phyloP scores from a whole-genome alignment of 768 basidiomycete species.

The Cubamyces lactineus region DNA sequence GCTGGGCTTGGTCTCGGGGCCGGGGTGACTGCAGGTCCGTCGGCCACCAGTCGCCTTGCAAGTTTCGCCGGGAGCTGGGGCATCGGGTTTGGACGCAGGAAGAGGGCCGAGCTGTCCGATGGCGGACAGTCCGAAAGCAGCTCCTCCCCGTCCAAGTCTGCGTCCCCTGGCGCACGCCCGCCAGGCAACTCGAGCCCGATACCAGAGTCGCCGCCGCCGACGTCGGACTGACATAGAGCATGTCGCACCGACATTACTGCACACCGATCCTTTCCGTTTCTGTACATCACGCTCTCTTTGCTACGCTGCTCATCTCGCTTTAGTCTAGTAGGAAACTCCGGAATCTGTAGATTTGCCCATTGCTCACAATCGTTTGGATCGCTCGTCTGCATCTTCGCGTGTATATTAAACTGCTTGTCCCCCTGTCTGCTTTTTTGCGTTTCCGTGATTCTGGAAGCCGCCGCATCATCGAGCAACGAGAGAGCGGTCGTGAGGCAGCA shows the following conservation, averaged over 20 bases:
- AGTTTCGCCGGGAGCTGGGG: constrained; percentile 58
- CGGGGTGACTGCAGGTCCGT: constrained; percentile 16
- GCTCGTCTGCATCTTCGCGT: not conserved
- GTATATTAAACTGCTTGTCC: not conserved
- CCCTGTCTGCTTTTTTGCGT: not conserved
- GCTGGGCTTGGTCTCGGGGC: constrained; percentile 19
- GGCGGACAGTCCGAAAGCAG: not conserved
- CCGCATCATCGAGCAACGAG: not conserved
- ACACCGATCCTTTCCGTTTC: not conserved
- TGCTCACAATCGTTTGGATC: constrained; percentile 10
- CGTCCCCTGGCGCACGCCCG: constrained; percentile 14
- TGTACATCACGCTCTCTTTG: constrained; percentile 5
- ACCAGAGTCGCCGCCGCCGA: constrained; percentile 18
- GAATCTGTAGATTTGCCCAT: constrained; percentile 9
- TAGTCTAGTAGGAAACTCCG: not conserved
- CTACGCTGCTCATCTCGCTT: constrained; percentile 4
- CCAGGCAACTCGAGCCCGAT: constrained; percentile 19
- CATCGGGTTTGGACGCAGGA: constrained; percentile 63
- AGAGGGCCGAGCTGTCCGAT: constrained; percentile 30
- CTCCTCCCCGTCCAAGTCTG: constrained; percentile 4
- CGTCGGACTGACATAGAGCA: not conserved
- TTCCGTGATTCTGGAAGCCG: constrained; percentile 3
- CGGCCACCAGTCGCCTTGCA: constrained; percentile 36
- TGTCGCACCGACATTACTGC: not conserved
- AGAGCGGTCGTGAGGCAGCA: not conserved